Percentiles rank a stretch among this genome's conserved stretches.
These are phyloP conservation scores for Dactylonectria estremocensis DNA, from an alignment of 2,329 filamentous ascomycete species.

Conservation along the genomic window DNA sequence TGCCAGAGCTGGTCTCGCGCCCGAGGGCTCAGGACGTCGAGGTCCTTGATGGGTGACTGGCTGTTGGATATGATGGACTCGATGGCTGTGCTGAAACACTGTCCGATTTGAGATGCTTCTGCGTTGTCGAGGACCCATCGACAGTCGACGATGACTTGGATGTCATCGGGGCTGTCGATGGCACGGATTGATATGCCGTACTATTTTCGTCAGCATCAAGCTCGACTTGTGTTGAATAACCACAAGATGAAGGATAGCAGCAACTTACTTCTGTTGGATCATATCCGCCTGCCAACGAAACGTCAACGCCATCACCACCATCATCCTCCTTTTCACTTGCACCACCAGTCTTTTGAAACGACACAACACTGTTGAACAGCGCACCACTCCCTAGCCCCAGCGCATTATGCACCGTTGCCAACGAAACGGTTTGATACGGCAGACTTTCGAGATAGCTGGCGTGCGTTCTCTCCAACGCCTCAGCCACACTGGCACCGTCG, in stretches of 20 bases:
- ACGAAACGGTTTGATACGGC: conserved; percentile 23
- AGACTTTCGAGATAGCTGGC: conserved; percentile 23
- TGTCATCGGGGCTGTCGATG: neutral
- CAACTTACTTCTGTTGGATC: conserved; percentile 20
- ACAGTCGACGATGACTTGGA: neutral
- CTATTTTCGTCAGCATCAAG: neutral
- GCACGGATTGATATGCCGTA: conserved; percentile 8
- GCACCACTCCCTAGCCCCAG: conserved; percentile 4
- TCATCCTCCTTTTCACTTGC: neutral
- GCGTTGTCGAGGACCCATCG: neutral
- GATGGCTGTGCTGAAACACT: conserved; percentile 2
- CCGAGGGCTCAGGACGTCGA: conserved; percentile 1
- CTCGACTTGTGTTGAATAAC: neutral
- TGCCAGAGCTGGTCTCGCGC: neutral
- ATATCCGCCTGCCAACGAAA: neutral
- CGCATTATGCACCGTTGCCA: conserved; percentile 24
- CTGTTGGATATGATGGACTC: conserved; percentile 4
- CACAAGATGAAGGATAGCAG: neutral
- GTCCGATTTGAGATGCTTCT: neutral
- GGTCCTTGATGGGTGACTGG: neutral
- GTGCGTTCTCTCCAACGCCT: neutral
- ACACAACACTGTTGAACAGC: conserved; percentile 15
- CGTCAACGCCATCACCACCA: neutral
- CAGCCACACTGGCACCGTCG: neutral
- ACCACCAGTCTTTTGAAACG: conserved; percentile 8